phyloP scores from a whole-genome alignment of 495 filamentous ascomycete species.

The Trichoderma erinaceum region DNA sequence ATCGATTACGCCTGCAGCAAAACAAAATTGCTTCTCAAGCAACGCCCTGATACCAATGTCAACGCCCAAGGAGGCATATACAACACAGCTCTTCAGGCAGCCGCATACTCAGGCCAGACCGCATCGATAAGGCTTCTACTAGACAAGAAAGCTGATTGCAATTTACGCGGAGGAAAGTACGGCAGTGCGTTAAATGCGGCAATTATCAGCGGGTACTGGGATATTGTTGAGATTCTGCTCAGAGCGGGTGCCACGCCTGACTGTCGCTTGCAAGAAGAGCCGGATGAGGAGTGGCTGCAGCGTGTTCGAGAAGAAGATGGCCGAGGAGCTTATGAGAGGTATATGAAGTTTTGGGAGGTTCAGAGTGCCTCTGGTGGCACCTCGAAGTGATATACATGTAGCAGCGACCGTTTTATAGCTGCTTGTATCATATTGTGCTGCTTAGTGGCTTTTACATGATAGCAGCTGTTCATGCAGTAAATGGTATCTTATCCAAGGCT shows the following conservation, averaged over 20 bases:
- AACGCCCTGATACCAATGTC: neutral
- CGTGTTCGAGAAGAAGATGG: neutral
- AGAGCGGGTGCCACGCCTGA: slow-evolving; percentile 13
- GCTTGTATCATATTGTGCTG: too few species aligned
- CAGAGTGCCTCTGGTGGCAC: neutral
- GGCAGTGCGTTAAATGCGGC: slow-evolving; percentile 30
- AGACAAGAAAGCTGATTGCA: neutral
- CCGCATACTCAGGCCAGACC: neutral
- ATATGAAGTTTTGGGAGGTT: neutral
- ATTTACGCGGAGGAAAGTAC: slow-evolving; percentile 18
- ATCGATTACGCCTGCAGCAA: neutral
- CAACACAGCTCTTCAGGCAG: too few species aligned
- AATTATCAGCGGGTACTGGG: slow-evolving; percentile 11
- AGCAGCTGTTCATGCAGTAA: too few species aligned
- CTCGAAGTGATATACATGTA: too few species aligned
- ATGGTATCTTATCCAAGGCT: too few species aligned
- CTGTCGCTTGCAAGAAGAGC: neutral
- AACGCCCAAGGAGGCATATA: neutral
- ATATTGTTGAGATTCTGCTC: slow-evolving; percentile 17
- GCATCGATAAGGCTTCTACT: neutral
- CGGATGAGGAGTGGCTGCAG: neutral
- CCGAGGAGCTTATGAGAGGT: neutral
- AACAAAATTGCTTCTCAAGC: neutral
- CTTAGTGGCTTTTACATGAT: too few species aligned
- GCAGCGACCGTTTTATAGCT: too few species aligned